Evolutionary conservation across 192 early-diverging fungal genomes (phyloP), one percentile per base, ranked within the genome.

Genomic region (Coemansia sp.): DNA sequence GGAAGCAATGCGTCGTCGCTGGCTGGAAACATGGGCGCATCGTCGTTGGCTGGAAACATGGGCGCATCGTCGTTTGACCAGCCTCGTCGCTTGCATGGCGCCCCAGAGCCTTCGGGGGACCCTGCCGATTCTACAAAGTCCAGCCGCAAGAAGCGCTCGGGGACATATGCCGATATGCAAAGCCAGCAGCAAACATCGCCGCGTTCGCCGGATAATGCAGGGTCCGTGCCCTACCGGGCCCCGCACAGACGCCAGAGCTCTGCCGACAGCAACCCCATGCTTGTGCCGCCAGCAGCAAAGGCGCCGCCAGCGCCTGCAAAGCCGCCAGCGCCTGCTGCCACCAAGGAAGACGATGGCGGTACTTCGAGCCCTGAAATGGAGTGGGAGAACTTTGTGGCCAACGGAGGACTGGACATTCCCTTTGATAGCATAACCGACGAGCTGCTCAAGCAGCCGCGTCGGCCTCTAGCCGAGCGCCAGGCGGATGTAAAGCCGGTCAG

Each of bases 301-400:
- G 20, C 42, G 12, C 17, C 16, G 29, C 21, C 21, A 14, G 8
- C 2, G 19, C 33, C 44, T 17, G 12, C n/a, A 10, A 31, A 45
- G 45, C 23, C 21, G 12, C 14, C 21, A 7, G 34, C 34, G 20
- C 22, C 23, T 8, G n/a, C 21, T 11, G 23, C 38, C 2, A 29
- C 32, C 28, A 55, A 39, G 20, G 47, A 51, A 13, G 21, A 57
- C 0, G 55, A 70, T 2, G 48, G 39, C 23, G 51, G 59, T 16
- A 46, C 26, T 5, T 41, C 54, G 37, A 62, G 50, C 21, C 52
- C 68, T 0, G 68, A 64, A 20, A 32, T 33, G 25, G 68, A 72
- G 49, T 72, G 68, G 68, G 68, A 72, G 35, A 72, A 64, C 49
- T 72, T 72, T 72, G 68, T 72, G 20, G 68, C 60, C 31, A 72